Conservation (phyloP, 2,329 filamentous ascomycete species). For the Hortaea sp. region DNA sequence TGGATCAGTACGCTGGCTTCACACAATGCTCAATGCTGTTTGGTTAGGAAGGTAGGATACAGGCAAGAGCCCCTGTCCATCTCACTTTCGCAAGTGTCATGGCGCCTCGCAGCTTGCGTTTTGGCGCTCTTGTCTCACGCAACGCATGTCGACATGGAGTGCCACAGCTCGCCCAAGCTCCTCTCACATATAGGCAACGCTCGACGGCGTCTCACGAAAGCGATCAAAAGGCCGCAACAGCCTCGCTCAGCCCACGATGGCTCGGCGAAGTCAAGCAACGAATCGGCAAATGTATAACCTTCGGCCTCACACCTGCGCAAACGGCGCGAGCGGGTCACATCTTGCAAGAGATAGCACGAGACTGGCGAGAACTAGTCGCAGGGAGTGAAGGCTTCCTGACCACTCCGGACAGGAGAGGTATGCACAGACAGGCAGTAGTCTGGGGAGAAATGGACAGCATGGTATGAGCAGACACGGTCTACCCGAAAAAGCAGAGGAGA, state of each 20-base stretch:
- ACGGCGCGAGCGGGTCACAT: slow-evolving; percentile 48
- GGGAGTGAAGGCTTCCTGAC: slow-evolving; percentile 69
- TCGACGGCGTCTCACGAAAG: slow-evolving; percentile 1
- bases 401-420: slow-evolving; percentile 47
- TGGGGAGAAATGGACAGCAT: slow-evolving; percentile 75
- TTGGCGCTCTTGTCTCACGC: no score
- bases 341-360: slow-evolving; percentile 47
- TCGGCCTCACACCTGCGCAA: slow-evolving; percentile 55
- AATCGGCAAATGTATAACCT: slow-evolving; percentile 65
- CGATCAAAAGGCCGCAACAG: slow-evolving; percentile 16
- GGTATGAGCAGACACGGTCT: slow-evolving; percentile 28
- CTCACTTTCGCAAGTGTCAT: no score
- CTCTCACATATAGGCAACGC: neutral
- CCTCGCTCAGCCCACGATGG: slow-evolving; percentile 49
- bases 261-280: slow-evolving; percentile 56
- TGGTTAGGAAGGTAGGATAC: no score
- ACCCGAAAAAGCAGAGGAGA: neutral
- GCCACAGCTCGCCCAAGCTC: neutral
- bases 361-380: slow-evolving; percentile 64
- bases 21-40: no score
- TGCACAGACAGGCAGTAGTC: slow-evolving; percentile 57
- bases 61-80: no score
- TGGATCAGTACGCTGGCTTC: no score
- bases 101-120: no score
- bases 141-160: no score